These are phyloP conservation scores for Cladosporium sp. DNA, from an alignment of 2,329 filamentous ascomycete species.

Conservation along the genomic window DNA sequence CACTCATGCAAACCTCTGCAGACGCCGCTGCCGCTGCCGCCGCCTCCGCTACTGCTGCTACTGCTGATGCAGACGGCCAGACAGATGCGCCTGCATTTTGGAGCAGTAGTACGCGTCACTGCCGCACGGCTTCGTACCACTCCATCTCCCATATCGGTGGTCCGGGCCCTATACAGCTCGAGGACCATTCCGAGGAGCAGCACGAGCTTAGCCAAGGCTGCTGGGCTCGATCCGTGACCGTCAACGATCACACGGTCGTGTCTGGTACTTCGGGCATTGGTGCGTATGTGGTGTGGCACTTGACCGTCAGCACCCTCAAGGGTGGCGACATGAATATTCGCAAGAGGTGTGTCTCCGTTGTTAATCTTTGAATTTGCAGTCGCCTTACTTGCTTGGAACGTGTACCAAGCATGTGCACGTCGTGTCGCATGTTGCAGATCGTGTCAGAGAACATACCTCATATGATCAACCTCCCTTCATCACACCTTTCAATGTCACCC, in stretches of 20 bases:
- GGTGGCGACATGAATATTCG: slow-evolving; percentile 38
- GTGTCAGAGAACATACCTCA: too few relatives aligned
- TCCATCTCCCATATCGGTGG: slow-evolving; percentile 29
- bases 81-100: slow-evolving; percentile 44
- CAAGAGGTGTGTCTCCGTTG: slow-evolving; percentile 46
- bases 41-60: neutral
- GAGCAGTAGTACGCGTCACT: slow-evolving; percentile 38
- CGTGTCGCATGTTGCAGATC: too few relatives aligned
- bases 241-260: slow-evolving; percentile 60
- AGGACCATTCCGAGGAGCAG: slow-evolving; percentile 60
- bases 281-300: slow-evolving; percentile 95
- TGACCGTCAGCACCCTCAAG: slow-evolving; percentile 78
- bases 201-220: slow-evolving; percentile 55
- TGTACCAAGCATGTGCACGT: neutral
- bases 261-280: slow-evolving; percentile 60
- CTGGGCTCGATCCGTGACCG: slow-evolving; percentile 59
- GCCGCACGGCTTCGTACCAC: slow-evolving; percentile 31
- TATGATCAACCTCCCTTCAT: too few relatives aligned
- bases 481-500: too few relatives aligned
- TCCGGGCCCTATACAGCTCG: slow-evolving; percentile 52
- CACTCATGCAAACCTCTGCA: neutral
- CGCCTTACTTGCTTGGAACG: neutral
- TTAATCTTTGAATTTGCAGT: neutral
- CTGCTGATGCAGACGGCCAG: slow-evolving; percentile 1
- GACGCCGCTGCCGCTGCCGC: neutral